Conservation (phyloP, 805 yeast genomes). For the Pichia scutulata region DNA sequence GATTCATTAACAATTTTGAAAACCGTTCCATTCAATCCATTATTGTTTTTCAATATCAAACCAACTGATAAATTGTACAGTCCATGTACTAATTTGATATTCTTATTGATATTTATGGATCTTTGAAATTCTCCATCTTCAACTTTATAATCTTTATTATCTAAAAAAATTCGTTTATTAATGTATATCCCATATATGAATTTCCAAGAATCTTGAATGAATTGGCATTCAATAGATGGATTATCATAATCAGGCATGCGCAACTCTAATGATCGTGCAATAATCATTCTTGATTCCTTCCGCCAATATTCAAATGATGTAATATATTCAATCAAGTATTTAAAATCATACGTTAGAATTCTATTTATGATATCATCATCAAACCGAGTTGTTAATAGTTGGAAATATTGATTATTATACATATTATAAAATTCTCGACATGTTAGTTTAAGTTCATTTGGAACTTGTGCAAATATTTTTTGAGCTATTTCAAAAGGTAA, state of each 20-base stretch:
- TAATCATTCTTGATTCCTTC: constrained; percentile 18
- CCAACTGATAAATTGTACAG: constrained; percentile 45
- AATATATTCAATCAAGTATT: constrained; percentile 24
- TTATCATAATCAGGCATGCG: not conserved
- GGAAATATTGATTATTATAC: constrained; percentile 42
- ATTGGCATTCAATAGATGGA: constrained; percentile 22
- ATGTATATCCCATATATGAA: constrained; percentile 42
- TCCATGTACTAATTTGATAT: constrained; percentile 41
- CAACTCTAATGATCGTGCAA: constrained; percentile 16
- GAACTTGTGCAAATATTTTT: constrained; percentile 21
- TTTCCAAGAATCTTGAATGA: constrained; percentile 47
- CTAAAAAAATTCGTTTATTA: constrained; percentile 48
- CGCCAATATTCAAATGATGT: constrained; percentile 32
- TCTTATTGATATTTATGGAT: constrained; percentile 37
- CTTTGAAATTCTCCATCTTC: constrained; percentile 31
- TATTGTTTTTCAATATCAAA: constrained; percentile 42
- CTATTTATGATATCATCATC: constrained; percentile 20
- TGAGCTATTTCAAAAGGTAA: constrained; percentile 26
- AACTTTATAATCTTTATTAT: constrained; percentile 29
- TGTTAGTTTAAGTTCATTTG: constrained; percentile 24
- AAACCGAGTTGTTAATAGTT: constrained; percentile 27
- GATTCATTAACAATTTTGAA: constrained; percentile 36
- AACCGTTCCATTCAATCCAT: constrained; percentile 52
- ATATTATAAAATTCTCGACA: constrained; percentile 35
- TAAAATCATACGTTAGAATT: constrained; percentile 20